These are phyloP conservation scores for Thermomucor indicae-seudaticae DNA, from an alignment of 371 early-diverging fungal species.

Conservation along the genomic window DNA sequence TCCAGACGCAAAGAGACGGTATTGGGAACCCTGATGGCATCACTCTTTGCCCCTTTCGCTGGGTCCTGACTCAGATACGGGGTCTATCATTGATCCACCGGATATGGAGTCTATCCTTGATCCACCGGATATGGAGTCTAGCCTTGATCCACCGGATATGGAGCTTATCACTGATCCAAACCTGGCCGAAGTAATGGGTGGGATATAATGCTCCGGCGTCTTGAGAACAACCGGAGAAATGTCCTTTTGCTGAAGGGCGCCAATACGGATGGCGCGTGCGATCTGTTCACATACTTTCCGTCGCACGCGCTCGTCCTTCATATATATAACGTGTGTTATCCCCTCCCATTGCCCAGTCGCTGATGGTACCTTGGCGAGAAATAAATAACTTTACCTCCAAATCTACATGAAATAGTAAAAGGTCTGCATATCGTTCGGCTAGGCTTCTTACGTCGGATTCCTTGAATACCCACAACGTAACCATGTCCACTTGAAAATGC, in stretches of 20 bases:
- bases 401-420: constrained; percentile 20
- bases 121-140: too few species aligned
- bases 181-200: too few species aligned
- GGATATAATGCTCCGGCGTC: constrained; percentile 5
- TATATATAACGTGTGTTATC: background rate
- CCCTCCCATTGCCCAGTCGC: background rate
- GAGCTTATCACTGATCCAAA: too few species aligned
- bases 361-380: background rate
- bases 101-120: too few species aligned
- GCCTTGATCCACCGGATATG: too few species aligned
- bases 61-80: too few species aligned
- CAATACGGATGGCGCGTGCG: constrained; percentile 2
- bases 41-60: too few species aligned
- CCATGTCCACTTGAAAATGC: constrained; percentile 19
- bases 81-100: too few species aligned
- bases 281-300: constrained; percentile 6
- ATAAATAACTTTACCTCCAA: constrained; percentile 11
- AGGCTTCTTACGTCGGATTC: background rate
- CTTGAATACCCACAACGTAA: constrained; percentile 9
- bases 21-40: too few species aligned
- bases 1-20: too few species aligned
- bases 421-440: background rate
- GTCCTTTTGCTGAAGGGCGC: constrained; percentile 9
- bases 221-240: constrained; percentile 3
- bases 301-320: background rate